phyloP scores from a whole-genome alignment of 192 early-diverging fungal species.

The Backusella luteola region DNA sequence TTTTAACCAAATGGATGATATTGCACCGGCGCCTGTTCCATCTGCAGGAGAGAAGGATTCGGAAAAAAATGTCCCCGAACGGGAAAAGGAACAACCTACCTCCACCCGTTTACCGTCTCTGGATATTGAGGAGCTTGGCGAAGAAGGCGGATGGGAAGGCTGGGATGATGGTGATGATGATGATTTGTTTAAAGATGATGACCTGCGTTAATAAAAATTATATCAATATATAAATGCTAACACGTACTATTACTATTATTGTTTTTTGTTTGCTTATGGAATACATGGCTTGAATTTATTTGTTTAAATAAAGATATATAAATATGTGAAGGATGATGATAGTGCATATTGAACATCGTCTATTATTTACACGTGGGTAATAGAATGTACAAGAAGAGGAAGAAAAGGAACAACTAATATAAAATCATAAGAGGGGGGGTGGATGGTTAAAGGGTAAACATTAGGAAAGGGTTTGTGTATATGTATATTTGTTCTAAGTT shows the following conservation, averaged over 20 bases:
- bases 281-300: neutral
- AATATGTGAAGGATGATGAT: neutral
- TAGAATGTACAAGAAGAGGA: neutral
- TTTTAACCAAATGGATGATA: slow-evolving; percentile 5
- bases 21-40: neutral
- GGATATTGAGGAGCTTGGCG: neutral
- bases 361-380: neutral
- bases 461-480: neutral
- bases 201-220: neutral
- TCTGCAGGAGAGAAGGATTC: neutral
- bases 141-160: slow-evolving; percentile 11
- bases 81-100: neutral
- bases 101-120: neutral
- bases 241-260: neutral
- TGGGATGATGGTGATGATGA: slow-evolving; percentile 21
- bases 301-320: slow-evolving; percentile 1
- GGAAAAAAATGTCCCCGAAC: neutral
- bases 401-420: neutral
- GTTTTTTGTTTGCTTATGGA: neutral
- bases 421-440: neutral
- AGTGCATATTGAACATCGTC: neutral
- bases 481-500: neutral
- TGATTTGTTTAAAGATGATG: slow-evolving; percentile 10
- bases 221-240: neutral
- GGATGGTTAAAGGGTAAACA: neutral